A percentile compares a stretch with the other conserved stretches of the same genome.
These are phyloP conservation scores for Paracorniculantispora psalliotae DNA, from an alignment of 2,329 filamentous ascomycete genomes.

Conservation along the genomic window DNA sequence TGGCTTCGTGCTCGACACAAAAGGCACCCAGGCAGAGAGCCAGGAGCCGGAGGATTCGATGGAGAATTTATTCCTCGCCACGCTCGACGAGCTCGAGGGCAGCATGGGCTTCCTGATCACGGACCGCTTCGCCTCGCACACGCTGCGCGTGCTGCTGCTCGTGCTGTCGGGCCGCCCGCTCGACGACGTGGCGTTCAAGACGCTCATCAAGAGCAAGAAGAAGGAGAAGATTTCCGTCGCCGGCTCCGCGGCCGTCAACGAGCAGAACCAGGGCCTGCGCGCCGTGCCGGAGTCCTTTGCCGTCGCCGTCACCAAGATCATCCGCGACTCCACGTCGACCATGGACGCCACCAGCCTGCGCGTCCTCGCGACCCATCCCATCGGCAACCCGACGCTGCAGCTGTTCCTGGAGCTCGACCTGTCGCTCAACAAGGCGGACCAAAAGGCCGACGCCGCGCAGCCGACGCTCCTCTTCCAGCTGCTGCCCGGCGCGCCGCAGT, in stretches of 20 bases:
- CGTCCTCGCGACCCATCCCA: conserved; percentile 79
- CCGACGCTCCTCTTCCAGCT: conserved; percentile 67
- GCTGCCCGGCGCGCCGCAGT: conserved; percentile 67
- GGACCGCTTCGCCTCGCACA: conserved; percentile 85
- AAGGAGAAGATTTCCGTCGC: conserved; percentile 76
- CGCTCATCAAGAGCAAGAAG: conserved; percentile 82
- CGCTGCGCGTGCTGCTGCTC: conserved; percentile 77
- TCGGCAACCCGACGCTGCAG: conserved; percentile 90
- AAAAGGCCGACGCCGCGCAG: conserved; percentile 29
- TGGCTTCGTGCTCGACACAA: conserved; percentile 39
- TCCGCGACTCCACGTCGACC: conserved; percentile 66
- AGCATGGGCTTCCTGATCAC: conserved; percentile 80
- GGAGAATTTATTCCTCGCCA: conserved; percentile 79
- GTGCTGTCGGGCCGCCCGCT: conserved; percentile 80
- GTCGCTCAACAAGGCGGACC: conserved; percentile 60
- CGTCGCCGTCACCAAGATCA: conserved; percentile 73
- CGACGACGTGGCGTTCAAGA: conserved; percentile 62
- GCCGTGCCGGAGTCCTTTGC: conserved; percentile 75
- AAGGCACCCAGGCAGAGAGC: conserved; percentile 38
- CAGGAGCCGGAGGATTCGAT: conserved; percentile 57
- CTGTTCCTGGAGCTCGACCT: conserved; percentile 84
- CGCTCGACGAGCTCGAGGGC: conserved; percentile 82
- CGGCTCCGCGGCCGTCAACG: conserved; percentile 46
- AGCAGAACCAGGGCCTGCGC: conserved; percentile 39
- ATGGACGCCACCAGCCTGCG: conserved; percentile 77